Conservation (phyloP, 768 basidiomycete species). For the Austroboletus eburneus region DNA sequence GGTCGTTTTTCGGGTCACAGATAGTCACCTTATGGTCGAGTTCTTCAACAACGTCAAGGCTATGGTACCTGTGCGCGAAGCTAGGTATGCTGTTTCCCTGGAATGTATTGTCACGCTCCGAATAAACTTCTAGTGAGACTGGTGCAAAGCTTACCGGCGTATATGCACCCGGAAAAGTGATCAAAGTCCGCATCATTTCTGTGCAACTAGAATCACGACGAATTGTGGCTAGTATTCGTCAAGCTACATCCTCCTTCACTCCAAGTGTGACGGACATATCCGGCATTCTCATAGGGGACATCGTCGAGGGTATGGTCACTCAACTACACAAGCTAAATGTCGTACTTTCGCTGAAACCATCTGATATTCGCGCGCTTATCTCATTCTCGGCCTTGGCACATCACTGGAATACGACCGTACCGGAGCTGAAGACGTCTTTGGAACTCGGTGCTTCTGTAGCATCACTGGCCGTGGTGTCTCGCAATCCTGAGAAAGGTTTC, state of each 20-base stretch:
- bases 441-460: slow-evolving; percentile 67
- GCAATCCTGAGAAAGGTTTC: slow-evolving; percentile 79
- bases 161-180: slow-evolving; percentile 77
- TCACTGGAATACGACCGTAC: slow-evolving; percentile 58
- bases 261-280: slow-evolving; percentile 58
- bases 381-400: slow-evolving; percentile 87
- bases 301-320: slow-evolving; percentile 62
- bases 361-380: slow-evolving; percentile 71
- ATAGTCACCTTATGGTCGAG: slow-evolving; percentile 79
- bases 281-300: slow-evolving; percentile 72
- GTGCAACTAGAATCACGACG: slow-evolving; percentile 54
- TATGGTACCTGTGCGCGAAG: slow-evolving; percentile 73
- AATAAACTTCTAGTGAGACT: slow-evolving; percentile 52
- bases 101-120: background rate
- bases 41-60: slow-evolving; percentile 90
- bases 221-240: slow-evolving; percentile 83
- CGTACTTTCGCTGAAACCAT: slow-evolving; percentile 67
- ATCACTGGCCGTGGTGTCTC: slow-evolving; percentile 84
- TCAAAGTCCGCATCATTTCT: slow-evolving; percentile 76
- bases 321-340: slow-evolving; percentile 86
- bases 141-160: slow-evolving; percentile 51
- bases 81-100: slow-evolving; percentile 51
- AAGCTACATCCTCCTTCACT: slow-evolving; percentile 55
- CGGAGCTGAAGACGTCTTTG: slow-evolving; percentile 60
- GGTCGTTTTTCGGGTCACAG: slow-evolving; percentile 77